Percentiles rank a stretch among this genome's conserved stretches.
phyloP scores from a whole-genome alignment of 345 rosid species.

The Moricandia moricandioides region DNA sequence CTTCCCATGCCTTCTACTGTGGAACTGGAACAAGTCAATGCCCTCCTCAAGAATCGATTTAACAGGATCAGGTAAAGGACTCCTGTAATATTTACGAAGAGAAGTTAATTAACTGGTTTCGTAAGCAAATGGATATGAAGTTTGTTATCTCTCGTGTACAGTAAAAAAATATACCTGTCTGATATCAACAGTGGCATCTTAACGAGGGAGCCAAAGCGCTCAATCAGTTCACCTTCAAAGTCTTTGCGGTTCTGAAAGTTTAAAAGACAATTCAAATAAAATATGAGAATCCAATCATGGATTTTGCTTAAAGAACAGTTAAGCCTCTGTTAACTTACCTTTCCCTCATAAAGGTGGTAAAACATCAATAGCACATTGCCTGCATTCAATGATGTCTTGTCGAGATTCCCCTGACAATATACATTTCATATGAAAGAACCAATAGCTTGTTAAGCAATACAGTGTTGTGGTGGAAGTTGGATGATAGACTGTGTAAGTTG shows the following conservation, averaged over 20 bases:
- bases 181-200: conserved; percentile 87
- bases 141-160: background rate
- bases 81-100: conserved; percentile 47
- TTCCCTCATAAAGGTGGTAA: conserved; percentile 93
- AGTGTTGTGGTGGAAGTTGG: conserved; percentile 9
- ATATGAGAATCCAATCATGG: background rate
- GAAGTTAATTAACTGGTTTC: conserved; percentile 4
- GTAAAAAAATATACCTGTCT: conserved; percentile 51
- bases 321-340: conserved; percentile 48
- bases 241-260: conserved; percentile 65
- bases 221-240: conserved; percentile 80
- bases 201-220: conserved; percentile 84
- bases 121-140: background rate
- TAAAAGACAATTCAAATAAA: background rate
- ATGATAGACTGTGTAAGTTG: conserved; percentile 9
- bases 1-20: conserved; percentile 76
- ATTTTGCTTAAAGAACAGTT: conserved; percentile 2
- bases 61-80: conserved; percentile 69
- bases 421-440: conserved; percentile 20
- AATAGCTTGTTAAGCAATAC: conserved; percentile 14
- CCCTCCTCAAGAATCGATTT: conserved; percentile 78
- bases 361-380: conserved; percentile 96
- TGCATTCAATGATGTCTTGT: conserved; percentile 75
- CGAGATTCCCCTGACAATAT: conserved; percentile 83
- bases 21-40: conserved; percentile 70